Conservation (phyloP, 345 rosid genomes). For the Stellera chamaejasme region DNA sequence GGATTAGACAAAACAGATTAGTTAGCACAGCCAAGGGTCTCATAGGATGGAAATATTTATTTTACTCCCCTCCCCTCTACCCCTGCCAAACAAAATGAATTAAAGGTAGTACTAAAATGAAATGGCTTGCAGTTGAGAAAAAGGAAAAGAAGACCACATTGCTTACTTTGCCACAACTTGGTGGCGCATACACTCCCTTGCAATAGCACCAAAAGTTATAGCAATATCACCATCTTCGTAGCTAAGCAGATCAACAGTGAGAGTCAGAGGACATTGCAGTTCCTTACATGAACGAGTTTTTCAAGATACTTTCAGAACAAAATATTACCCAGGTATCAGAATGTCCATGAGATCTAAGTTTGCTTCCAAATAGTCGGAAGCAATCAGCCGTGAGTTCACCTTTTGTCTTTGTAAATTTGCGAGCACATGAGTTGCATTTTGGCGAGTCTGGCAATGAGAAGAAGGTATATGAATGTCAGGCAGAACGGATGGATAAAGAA, state of each 20-base stretch:
- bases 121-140: neutral
- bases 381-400: constrained; percentile 28
- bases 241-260: constrained; percentile 12
- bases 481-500: too few relatives aligned
- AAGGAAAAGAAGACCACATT: neutral
- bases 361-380: constrained; percentile 29
- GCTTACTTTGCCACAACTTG: constrained; percentile 36
- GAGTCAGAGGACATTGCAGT: neutral
- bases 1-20: neutral
- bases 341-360: constrained; percentile 35
- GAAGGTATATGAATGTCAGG: neutral
- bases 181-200: constrained; percentile 48
- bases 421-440: constrained; percentile 30
- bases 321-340: constrained; percentile 31
- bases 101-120: too few relatives aligned
- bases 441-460: constrained; percentile 25
- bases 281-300: neutral
- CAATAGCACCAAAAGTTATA: constrained; percentile 34
- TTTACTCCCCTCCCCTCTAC: neutral
- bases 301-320: neutral
- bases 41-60: neutral
- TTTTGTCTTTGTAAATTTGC: constrained; percentile 43
- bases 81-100: neutral
- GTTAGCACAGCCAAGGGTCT: neutral
- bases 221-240: constrained; percentile 35